These are phyloP conservation scores for Chaetomium tenue DNA, from an alignment of 495 filamentous ascomycete genomes.

Conservation along the genomic window DNA sequence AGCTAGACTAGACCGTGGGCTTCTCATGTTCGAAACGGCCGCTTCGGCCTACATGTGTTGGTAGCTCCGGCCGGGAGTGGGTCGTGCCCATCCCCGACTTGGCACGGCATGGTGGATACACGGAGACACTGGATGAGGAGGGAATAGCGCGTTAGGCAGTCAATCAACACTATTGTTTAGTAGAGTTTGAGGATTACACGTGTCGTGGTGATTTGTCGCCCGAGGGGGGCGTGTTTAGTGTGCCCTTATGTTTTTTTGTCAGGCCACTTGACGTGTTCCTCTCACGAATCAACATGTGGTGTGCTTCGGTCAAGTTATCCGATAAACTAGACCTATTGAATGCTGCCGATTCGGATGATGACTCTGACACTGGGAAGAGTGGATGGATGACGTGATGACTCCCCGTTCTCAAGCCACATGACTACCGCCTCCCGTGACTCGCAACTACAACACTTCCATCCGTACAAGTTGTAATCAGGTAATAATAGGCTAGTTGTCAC, in stretches of 20 bases:
- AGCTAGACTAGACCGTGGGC: not conserved
- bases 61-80: conserved; percentile 3
- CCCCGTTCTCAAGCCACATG: too few relatives aligned
- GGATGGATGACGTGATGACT: too few relatives aligned
- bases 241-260: not conserved
- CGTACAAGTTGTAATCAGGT: too few relatives aligned
- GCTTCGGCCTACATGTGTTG: not conserved
- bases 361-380: too few relatives aligned
- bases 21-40: not conserved
- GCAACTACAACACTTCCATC: too few relatives aligned
- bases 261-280: not conserved
- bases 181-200: conserved; percentile 6
- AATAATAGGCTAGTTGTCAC: too few relatives aligned
- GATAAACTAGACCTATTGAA: not conserved
- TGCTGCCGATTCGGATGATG: not conserved
- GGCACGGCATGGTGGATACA: not conserved
- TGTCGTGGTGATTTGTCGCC: not conserved
- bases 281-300: not conserved
- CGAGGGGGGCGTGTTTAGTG: not conserved
- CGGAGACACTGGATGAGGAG: not conserved
- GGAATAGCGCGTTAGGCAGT: not conserved
- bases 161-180: not conserved
- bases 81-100: not conserved
- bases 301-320: not conserved
- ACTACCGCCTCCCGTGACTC: too few relatives aligned